phyloP scores from a whole-genome alignment of 257 asterid genomes.

The Prunella vulgaris region DNA sequence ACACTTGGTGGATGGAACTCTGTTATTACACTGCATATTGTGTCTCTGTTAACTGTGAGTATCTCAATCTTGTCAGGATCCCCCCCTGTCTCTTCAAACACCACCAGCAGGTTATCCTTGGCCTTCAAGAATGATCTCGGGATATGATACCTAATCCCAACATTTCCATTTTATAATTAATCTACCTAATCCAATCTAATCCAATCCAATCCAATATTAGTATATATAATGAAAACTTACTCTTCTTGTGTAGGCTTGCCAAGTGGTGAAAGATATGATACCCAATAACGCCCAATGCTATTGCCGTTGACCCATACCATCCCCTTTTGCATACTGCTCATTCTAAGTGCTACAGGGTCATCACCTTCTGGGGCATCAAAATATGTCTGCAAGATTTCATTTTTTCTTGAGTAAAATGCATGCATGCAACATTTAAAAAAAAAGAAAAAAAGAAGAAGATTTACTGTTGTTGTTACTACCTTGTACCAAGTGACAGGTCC shows the following conservation, averaged over 20 bases:
- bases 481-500: constrained; percentile 84
- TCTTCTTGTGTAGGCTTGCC: constrained; percentile 68
- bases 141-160: constrained; percentile 51
- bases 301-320: constrained; percentile 83
- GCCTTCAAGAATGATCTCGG: constrained; percentile 79
- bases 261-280: constrained; percentile 64
- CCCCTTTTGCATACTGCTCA: constrained; percentile 78
- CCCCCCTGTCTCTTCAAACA: constrained; percentile 85
- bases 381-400: constrained; percentile 33
- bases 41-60: constrained; percentile 60
- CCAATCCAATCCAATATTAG: too few species aligned
- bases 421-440: too few species aligned
- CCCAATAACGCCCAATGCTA: constrained; percentile 90
- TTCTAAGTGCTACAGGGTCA: constrained; percentile 57
- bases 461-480: constrained; percentile 32
- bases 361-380: constrained; percentile 87
- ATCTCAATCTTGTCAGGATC: constrained; percentile 47
- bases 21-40: constrained; percentile 57
- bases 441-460: too few species aligned
- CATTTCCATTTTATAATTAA: too few species aligned
- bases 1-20: constrained; percentile 64
- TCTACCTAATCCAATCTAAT: too few species aligned
- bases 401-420: too few species aligned
- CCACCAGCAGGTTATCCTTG: constrained; percentile 46
- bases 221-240: constrained; percentile 37